Percentiles rank a stretch among this genome's conserved stretches.
Evolutionary conservation across 2,329 filamentous ascomycete genomes (phyloP).

Genomic region (Calonectria montana): DNA sequence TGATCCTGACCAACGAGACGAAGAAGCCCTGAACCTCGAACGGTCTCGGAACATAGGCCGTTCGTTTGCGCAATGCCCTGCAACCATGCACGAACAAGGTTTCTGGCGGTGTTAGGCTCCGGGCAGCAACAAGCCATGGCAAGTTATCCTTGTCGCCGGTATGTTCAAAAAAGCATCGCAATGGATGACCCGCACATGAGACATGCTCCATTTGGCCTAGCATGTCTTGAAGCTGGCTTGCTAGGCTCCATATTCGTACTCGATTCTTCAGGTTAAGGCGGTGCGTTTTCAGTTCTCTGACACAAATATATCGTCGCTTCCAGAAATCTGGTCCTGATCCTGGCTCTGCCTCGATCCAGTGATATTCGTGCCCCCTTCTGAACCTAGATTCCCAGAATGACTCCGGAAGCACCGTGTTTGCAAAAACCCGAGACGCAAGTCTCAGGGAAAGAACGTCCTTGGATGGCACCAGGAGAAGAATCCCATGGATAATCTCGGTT

Average conservation of each 20-base stretch:
- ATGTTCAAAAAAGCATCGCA: conserved; percentile 16
- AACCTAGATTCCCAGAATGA: conserved; percentile 28
- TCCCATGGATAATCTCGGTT: conserved; percentile 8
- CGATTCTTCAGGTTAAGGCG: conserved; percentile 12
- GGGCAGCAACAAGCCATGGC: conserved; percentile 16
- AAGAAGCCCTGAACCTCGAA: background rate
- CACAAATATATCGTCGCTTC: background rate
- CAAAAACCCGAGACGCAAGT: conserved; percentile 14
- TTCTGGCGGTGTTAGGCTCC: conserved; percentile 5
- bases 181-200: conserved; percentile 4
- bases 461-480: conserved; percentile 9
- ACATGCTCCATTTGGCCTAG: background rate
- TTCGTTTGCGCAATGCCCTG: conserved; percentile 12
- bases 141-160: background rate
- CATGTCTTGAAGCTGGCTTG: background rate
- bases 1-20: conserved; percentile 10
- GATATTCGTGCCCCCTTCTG: conserved; percentile 1
- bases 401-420: conserved; percentile 9
- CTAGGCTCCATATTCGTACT: conserved; percentile 22
- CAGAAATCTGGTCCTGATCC: conserved; percentile 5
- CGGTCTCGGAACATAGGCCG: background rate
- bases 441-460: conserved; percentile 10
- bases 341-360: conserved; percentile 11
- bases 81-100: conserved; percentile 3
- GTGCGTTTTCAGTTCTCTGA: background rate